Base-by-base conservation (phyloP, 257 asterid species). In the Ajuga chamaepitys region DNA sequence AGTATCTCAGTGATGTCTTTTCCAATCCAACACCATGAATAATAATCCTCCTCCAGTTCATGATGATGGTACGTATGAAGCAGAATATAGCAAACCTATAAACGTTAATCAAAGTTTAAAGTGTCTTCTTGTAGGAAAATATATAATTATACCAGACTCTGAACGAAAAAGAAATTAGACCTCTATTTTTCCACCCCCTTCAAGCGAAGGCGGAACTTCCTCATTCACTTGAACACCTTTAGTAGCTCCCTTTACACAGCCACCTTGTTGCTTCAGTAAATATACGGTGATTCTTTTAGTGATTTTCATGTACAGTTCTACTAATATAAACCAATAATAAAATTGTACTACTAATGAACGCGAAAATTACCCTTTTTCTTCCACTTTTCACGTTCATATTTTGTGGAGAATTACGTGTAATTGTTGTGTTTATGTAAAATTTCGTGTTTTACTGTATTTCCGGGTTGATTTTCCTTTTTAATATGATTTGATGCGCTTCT, bases 261-360 rank as follows among this genome's bases (percentile, higher is more conserved):
- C 96, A 61, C 99, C 98, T 82, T 94, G 96, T 79, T 94, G 99
- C 79, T 94, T 94, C 82, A 90, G 79, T 80, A 94, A 70, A 67
- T n/a, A n/a, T n/a, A n/a, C n/a, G n/a, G n/a, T n/a, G n/a, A n/a
- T n/a, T n/a, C n/a, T n/a, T n/a, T n/a, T n/a, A n/a, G n/a, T n/a
- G n/a, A n/a, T n/a, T n/a, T n/a, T n/a, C n/a, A n/a, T n/a, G n/a
- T n/a, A n/a, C n/a, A n/a, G n/a, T n/a, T n/a, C n/a, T n/a, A n/a
- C n/a, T n/a, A n/a, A n/a, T n/a, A n/a, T n/a, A n/a, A n/a, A n/a
- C n/a, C n/a, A n/a, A n/a, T n/a, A n/a, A n/a, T n/a, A n/a, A n/a
- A n/a, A n/a, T n/a, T n/a, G n/a, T n/a, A n/a, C n/a, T n/a, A n/a
- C n/a, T n/a, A n/a, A n/a, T n/a, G n/a, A n/a, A n/a, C n/a, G n/a